phyloP scores from a whole-genome alignment of 495 filamentous ascomycete species.

The Hapsidospora chrysogenum region DNA sequence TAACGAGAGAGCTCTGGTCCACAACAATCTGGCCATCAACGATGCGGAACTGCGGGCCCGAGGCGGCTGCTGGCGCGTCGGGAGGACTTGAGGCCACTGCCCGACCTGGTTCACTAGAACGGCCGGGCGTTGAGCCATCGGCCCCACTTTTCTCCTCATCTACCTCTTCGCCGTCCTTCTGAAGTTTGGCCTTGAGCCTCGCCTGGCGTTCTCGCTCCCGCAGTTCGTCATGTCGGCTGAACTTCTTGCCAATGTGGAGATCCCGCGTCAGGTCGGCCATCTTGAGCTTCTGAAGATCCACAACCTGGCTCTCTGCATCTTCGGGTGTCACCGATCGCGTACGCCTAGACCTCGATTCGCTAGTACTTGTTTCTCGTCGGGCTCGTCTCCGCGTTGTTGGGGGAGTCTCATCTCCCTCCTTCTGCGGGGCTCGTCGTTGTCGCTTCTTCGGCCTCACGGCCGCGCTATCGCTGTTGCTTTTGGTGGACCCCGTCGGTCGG shows the following conservation, averaged over 20 bases:
- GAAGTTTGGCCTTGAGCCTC: slow-evolving; percentile 19
- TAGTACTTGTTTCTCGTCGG: not conserved
- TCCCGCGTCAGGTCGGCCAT: slow-evolving; percentile 78
- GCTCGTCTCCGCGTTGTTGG: no score
- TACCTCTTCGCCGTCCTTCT: slow-evolving; percentile 1
- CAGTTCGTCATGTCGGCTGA: slow-evolving; percentile 46
- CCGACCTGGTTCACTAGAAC: not conserved
- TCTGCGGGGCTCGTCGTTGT: not conserved
- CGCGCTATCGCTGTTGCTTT: not conserved
- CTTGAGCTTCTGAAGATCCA: slow-evolving; percentile 50
- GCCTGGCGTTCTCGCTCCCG: slow-evolving; percentile 26
- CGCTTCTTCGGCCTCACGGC: slow-evolving; percentile 1
- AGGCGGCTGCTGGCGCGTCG: slow-evolving; percentile 3
- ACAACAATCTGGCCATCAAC: slow-evolving; percentile 75
- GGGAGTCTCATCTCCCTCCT: not conserved
- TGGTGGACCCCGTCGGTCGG: not conserved
- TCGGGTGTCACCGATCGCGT: slow-evolving; percentile 48
- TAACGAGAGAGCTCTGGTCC: slow-evolving; percentile 56
- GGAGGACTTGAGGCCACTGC: not conserved
- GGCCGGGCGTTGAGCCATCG: not conserved
- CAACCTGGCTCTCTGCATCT: slow-evolving; percentile 53
- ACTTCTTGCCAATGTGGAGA: slow-evolving; percentile 61
- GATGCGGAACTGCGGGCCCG: slow-evolving; percentile 28
- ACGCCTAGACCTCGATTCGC: not conserved
- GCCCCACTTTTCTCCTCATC: not conserved